Evolutionary conservation across 805 yeast species (phyloP).

Genomic region (Starmerella roubikii): DNA sequence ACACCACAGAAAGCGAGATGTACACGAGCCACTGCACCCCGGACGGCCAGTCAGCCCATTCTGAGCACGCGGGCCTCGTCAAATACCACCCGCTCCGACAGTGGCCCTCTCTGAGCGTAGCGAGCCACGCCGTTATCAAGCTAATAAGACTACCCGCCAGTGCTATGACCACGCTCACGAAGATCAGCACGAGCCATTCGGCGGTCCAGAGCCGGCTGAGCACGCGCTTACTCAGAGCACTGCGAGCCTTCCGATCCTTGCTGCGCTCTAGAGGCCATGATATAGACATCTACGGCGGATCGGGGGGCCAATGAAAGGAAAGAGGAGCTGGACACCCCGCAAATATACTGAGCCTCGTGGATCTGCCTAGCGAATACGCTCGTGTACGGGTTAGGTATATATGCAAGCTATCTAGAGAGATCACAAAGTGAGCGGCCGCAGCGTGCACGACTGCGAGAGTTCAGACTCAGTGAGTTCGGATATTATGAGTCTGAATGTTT

Average conservation of each 20-base stretch:
- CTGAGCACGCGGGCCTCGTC: slow-evolving; percentile 53
- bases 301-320: too few relatives aligned
- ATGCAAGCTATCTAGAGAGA: too few relatives aligned
- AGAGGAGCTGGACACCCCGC: too few relatives aligned
- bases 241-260: slow-evolving; percentile 9
- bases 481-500: too few relatives aligned
- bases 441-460: too few relatives aligned
- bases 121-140: slow-evolving; percentile 68
- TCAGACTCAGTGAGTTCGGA: too few relatives aligned
- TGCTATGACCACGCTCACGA: slow-evolving; percentile 65
- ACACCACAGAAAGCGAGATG: slow-evolving; percentile 27
- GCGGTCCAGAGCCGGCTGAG: slow-evolving; percentile 3
- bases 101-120: slow-evolving; percentile 59
- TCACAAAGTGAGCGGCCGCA: too few relatives aligned
- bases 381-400: too few relatives aligned
- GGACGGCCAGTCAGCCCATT: slow-evolving; percentile 22
- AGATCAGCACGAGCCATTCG: slow-evolving; percentile 53
- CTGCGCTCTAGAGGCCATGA: slow-evolving; percentile 18
- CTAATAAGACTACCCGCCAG: slow-evolving; percentile 65
- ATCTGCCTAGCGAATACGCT: too few relatives aligned
- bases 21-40: slow-evolving; percentile 28
- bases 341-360: too few relatives aligned
- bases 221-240: slow-evolving; percentile 1
- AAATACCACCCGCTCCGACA: slow-evolving; percentile 50
- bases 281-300: slow-evolving; percentile 9